Evolutionary conservation across 352 stramenopile genomes (phyloP), one percentile per base, ranked within the genome.

Genomic region (Globisporangium rhizosaccharum): DNA sequence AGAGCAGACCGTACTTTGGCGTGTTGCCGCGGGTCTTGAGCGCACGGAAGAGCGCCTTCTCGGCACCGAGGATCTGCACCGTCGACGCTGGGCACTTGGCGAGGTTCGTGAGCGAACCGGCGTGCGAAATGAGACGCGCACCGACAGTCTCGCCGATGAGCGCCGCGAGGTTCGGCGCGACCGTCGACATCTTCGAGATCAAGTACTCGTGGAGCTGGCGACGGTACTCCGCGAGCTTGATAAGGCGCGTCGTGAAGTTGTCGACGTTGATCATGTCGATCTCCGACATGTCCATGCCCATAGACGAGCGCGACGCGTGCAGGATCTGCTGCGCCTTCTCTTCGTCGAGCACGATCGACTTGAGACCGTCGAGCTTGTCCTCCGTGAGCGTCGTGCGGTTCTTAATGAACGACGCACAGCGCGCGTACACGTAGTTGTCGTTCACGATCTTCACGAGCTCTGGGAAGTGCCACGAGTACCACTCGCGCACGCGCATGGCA

Each of bases 401-500:
- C 75, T 98, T 96, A 81, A 99, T 98, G 72, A 96, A 98, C 26
- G 96, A 92, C 59, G 96, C 97, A 59, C 92, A 97, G 45, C 96
- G 85, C 11, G 97, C 97, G 87, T 99, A 99, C 63, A 99, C 87
- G 75, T 99, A 99, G 78, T 99, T 99, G 82, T 99, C 98, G 67
- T 98, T 98, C 51, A 99, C 96, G 66, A 99, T 97, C 71, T 99
- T 97, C 60, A 98, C 92, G 39, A 99, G 84, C 85, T 99, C 98
- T 17, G 98, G 98, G 77, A 99, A 99, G 76, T 99, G 97, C 97
- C 97, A 99, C 73, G 90, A 98, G 86, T 99, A 99, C 97, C 97
- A 99, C 79, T 99, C 98, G 51, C 97, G 88, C 57, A 99, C 92
- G 59, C 98, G 90, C 98, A 99, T 99, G 53, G 97, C 94, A 74